Evolutionary conservation across 1,284 basidiomycete genomes (phyloP).

Genomic region (Jaminaea rosea): DNA sequence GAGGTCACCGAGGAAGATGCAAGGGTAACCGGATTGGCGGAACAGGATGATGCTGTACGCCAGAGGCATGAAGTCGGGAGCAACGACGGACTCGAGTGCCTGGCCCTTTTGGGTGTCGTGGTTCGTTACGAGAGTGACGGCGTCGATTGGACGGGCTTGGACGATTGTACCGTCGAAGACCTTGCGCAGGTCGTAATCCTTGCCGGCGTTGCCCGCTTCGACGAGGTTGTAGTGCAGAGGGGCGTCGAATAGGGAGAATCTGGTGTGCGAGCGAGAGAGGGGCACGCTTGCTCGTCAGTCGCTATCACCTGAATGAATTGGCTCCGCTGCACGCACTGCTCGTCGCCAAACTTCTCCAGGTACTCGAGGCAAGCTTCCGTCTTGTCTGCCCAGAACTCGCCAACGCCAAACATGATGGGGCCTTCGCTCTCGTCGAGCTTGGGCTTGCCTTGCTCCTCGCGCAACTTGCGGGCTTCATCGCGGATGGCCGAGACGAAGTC

Average conservation of each 20-base stretch:
- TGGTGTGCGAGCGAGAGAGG: no score
- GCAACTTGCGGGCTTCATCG: conserved; percentile 28
- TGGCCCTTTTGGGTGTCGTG: conserved; percentile 50
- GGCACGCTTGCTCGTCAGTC: no score
- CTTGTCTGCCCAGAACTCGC: conserved; percentile 39
- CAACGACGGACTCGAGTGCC: conserved; percentile 54
- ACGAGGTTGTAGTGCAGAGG: conserved; percentile 57
- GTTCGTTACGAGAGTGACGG: conserved; percentile 56
- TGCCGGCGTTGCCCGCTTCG: conserved; percentile 52
- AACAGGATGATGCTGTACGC: conserved; percentile 78
- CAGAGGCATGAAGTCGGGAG: conserved; percentile 55
- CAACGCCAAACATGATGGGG: conserved; percentile 25
- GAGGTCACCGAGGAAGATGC: conserved; percentile 85
- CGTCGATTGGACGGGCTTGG: conserved; percentile 54
- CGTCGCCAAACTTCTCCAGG: conserved; percentile 49
- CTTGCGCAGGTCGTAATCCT: conserved; percentile 52
- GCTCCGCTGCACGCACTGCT: no score
- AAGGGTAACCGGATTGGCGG: conserved; percentile 76
- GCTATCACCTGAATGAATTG: no score
- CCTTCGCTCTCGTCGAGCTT: conserved; percentile 26
- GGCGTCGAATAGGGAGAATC: conserved; percentile 57
- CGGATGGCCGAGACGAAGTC: conserved; percentile 55
- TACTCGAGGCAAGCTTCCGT: conserved; percentile 33
- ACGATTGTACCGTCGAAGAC: conserved; percentile 57
- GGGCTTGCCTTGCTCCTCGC: conserved; percentile 20